phyloP scores from a whole-genome alignment of 169 alveolate species.

The Theileria sp. region DNA sequence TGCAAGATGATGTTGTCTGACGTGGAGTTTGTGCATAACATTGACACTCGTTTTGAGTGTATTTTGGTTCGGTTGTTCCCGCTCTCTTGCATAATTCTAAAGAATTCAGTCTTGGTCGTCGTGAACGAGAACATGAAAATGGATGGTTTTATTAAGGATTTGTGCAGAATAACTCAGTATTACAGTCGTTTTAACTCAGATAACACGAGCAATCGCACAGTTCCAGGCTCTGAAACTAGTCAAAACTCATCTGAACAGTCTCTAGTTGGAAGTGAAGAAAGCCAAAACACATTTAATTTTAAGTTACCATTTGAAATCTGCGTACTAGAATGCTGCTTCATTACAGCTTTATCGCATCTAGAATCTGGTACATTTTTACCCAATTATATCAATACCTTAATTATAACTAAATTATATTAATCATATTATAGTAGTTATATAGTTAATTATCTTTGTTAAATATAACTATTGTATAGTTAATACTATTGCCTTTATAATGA shows the following conservation, averaged over 20 bases:
- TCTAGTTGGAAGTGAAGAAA: conserved; percentile 20
- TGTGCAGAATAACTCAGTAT: conserved; percentile 67
- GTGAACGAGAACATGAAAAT: conserved; percentile 60
- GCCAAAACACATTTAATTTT: conserved; percentile 3
- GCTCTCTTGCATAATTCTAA: conserved; percentile 60
- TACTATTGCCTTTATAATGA: neutral
- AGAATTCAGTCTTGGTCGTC: conserved; percentile 54
- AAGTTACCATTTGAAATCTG: conserved; percentile 77
- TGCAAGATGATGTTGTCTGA: conserved; percentile 82
- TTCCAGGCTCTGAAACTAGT: neutral
- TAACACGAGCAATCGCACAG: neutral
- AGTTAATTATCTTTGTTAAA: too few species aligned
- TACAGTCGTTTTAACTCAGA: neutral
- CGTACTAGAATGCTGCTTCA: conserved; percentile 79
- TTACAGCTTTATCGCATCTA: conserved; percentile 75
- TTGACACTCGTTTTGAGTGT: conserved; percentile 79
- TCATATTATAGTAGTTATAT: too few species aligned
- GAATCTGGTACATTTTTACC: conserved; percentile 64
- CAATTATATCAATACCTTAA: too few species aligned
- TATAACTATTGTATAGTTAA: too few species aligned
- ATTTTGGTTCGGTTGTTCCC: conserved; percentile 77
- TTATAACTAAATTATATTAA: too few species aligned
- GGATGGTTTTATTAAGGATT: conserved; percentile 67
- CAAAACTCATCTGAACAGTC: neutral
- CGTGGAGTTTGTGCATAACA: conserved; percentile 74